These are phyloP conservation scores for Limonium bicolor DNA, from an alignment of 148 eudicot genomes.

Conservation along the genomic window DNA sequence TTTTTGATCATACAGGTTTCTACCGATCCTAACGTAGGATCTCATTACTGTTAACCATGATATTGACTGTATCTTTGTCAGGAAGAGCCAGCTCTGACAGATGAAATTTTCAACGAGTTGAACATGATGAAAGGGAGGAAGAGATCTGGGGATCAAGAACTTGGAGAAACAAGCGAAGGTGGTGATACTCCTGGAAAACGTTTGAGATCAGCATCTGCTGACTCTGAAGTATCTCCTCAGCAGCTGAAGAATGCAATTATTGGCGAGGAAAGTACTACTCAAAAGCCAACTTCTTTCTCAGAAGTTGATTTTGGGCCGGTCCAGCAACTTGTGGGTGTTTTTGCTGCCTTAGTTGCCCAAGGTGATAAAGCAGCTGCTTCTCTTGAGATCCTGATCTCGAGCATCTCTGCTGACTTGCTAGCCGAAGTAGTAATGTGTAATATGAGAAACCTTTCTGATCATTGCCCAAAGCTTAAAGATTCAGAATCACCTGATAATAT, in stretches of 20 bases:
- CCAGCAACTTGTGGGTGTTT: constrained; percentile 77
- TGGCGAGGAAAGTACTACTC: constrained; percentile 19
- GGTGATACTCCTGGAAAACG: constrained; percentile 65
- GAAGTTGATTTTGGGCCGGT: constrained; percentile 59
- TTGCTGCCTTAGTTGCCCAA: constrained; percentile 80
- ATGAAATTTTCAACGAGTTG: too few species aligned
- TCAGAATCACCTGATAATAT: constrained; percentile 18
- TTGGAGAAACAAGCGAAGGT: constrained; percentile 29
- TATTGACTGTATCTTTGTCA: too few species aligned
- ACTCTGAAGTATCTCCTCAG: constrained; percentile 21
- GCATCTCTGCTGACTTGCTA: constrained; percentile 85
- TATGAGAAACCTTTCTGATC: constrained; percentile 57
- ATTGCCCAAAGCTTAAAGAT: constrained; percentile 39
- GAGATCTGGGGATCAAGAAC: constrained; percentile 40
- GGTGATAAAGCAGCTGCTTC: constrained; percentile 74
- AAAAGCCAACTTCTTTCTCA: constrained; percentile 15
- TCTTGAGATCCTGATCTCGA: constrained; percentile 73
- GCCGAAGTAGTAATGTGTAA: constrained; percentile 88
- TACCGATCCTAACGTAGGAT: too few species aligned
- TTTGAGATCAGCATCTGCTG: constrained; percentile 26
- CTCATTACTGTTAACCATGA: too few species aligned
- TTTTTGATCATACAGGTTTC: too few species aligned
- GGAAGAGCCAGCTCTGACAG: too few species aligned
- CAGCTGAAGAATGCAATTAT: constrained; percentile 13
- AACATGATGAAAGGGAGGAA: constrained; percentile 50